Evolutionary conservation across 768 basidiomycete genomes (phyloP), one percentile per base, ranked within the genome.

Genomic region (Neoboletus subvelutipes): DNA sequence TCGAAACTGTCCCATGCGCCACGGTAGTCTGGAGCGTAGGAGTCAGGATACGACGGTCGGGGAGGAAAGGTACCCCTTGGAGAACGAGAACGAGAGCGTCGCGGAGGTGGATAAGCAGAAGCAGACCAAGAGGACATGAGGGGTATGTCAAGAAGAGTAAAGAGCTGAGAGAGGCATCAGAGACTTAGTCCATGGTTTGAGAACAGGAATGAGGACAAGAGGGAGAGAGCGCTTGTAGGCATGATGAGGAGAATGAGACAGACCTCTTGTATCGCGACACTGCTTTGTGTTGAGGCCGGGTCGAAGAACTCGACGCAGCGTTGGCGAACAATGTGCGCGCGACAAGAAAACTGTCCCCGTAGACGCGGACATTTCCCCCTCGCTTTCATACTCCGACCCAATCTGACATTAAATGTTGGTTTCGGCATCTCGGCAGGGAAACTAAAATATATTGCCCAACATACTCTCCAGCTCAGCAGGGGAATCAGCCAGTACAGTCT

Each of bases 61-160:
- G 81, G 68, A 51, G 82, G 76, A 63, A 83, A 84, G 12, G 78
- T 67, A 54, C 80, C 78, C 37, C 80, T 74, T 50, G 76, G 90
- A 60, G 90, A 92, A 57, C 90, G 88, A 65, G 91, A 93, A 67
- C 88, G 89, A 68, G 91, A 92, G 68, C 85, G 88, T 61, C 87
- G 87, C 60, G 84, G 78, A 55, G 85, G 83, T 71, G 87, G 88
- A 75, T 87, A 87, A 71, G 84, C 80, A 73, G 78, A 64, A 61
- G 81, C 76, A 78, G 84, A 80, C 88, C 88, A 92, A 77, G 81
- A 78, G 58, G 88, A 84, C 89, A 90, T 90, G 77, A 82, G 81
- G 77, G 58, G 49, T 65, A 46, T 64, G 63, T 66, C 67, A 66
- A 64, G 67, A 73, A 65, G 61, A 60, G 58, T 18, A 55, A 63